phyloP scores from a whole-genome alignment of 2,329 filamentous ascomycete species.

The Pezizomycotina sp. region DNA sequence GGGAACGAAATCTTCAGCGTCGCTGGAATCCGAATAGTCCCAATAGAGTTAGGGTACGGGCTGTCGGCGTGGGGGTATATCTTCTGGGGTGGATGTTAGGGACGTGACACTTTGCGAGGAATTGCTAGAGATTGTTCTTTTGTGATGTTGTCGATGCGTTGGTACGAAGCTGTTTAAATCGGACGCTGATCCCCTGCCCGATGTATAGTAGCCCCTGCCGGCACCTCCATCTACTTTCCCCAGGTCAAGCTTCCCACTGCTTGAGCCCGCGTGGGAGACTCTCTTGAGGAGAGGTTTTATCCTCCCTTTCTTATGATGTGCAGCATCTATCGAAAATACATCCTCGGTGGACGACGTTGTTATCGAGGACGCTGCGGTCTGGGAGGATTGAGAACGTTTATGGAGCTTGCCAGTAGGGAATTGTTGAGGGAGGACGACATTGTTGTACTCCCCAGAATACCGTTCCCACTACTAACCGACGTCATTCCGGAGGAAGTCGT shows the following conservation, averaged over 20 bases:
- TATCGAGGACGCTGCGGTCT: conserved; percentile 12
- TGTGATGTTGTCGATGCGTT: conserved; percentile 17
- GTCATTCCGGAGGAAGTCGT: too few relatives aligned
- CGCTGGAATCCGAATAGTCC: conserved; percentile 7
- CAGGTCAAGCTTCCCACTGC: conserved; percentile 15
- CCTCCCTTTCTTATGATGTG: conserved; percentile 18
- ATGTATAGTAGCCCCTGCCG: conserved; percentile 13
- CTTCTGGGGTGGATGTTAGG: conserved; percentile 9
- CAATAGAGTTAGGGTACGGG: conserved; percentile 16
- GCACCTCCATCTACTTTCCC: conserved; percentile 15
- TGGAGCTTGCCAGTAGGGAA: conserved; percentile 17
- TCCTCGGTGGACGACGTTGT: conserved; percentile 10
- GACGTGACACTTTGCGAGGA: conserved; percentile 7
- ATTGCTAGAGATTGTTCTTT: conserved; percentile 14
- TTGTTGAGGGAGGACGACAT: too few relatives aligned
- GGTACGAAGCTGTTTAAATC: conserved; percentile 17
- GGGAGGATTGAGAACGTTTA: conserved; percentile 18
- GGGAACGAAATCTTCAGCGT: conserved; percentile 10
- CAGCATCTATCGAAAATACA: conserved; percentile 13
- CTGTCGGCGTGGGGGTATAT: conserved; percentile 17
- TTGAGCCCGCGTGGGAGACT: conserved; percentile 7
- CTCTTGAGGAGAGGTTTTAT: conserved; percentile 18
- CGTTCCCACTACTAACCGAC: too few relatives aligned
- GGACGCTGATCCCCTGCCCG: conserved; percentile 10
- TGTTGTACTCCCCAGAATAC: too few relatives aligned